phyloP scores from a whole-genome alignment of 73 alveolate species.

The Diophrys appendiculata region DNA sequence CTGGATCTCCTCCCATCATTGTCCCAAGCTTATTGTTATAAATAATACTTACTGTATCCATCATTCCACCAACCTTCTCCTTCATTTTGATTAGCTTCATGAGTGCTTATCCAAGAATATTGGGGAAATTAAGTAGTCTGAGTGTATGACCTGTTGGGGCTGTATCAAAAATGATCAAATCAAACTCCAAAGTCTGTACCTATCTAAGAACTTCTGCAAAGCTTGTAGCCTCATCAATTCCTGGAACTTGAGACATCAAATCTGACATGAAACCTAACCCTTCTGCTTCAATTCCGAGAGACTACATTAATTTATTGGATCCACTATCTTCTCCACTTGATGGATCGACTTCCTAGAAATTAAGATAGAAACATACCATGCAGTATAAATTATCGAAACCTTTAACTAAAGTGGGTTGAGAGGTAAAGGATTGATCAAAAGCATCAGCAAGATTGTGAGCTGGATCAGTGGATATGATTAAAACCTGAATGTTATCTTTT shows the following conservation, averaged over 20 bases:
- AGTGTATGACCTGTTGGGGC: slow-evolving; percentile 99
- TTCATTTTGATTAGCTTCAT: slow-evolving; percentile 79
- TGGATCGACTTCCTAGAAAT: slow-evolving; percentile 88
- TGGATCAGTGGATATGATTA: slow-evolving; percentile 99
- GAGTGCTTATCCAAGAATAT: slow-evolving; percentile 92
- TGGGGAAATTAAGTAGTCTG: slow-evolving; percentile 96
- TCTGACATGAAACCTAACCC: slow-evolving; percentile 88
- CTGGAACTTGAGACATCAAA: slow-evolving; percentile 96
- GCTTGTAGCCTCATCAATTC: slow-evolving; percentile 98
- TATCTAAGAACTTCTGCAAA: slow-evolving; percentile 86
- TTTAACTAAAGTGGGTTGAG: slow-evolving; percentile 85
- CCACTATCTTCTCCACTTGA: slow-evolving; percentile 58
- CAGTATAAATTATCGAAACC: slow-evolving; percentile 95
- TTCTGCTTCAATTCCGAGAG: slow-evolving; percentile 83
- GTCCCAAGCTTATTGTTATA: slow-evolving; percentile 2
- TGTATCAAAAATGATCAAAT: slow-evolving; percentile 94
- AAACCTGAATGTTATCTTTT: slow-evolving; percentile 55
- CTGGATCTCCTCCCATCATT: slow-evolving; percentile 63
- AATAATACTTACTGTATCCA: slow-evolving; percentile 36
- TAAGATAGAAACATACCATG: slow-evolving; percentile 74
- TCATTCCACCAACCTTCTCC: slow-evolving; percentile 87
- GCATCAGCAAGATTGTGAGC: slow-evolving; percentile 99
- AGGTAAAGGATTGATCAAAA: slow-evolving; percentile 94
- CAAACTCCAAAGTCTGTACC: slow-evolving; percentile 85
- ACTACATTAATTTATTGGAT: slow-evolving; percentile 58